Evolutionary conservation across 495 filamentous ascomycete species (phyloP).

Genomic region (Neurospora sublineolata): DNA sequence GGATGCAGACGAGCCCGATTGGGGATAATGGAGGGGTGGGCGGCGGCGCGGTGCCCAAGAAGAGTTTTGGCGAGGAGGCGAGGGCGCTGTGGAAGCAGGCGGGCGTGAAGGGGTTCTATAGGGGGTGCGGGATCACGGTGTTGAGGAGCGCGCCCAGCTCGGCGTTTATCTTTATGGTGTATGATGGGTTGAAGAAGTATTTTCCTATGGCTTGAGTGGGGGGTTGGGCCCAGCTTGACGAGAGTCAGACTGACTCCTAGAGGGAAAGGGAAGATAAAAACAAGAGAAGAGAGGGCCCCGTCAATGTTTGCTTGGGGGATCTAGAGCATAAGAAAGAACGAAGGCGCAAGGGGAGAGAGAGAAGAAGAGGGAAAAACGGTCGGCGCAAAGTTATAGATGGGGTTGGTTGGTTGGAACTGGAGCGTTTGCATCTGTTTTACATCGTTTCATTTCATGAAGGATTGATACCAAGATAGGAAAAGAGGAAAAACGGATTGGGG

Average conservation of each 20-base stretch:
- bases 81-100: conserved; percentile 65
- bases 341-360: background rate
- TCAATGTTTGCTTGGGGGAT: background rate
- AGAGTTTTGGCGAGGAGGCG: conserved; percentile 57
- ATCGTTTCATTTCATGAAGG: background rate
- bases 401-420: background rate
- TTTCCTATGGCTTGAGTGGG: conserved; percentile 30
- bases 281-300: background rate
- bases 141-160: conserved; percentile 78
- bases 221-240: background rate
- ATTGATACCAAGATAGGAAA: background rate
- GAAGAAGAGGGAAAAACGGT: background rate
- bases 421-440: background rate
- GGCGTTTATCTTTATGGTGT: conserved; percentile 94
- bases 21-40: background rate
- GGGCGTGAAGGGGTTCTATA: conserved; percentile 75
- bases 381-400: background rate
- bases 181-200: conserved; percentile 65
- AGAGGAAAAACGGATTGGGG: background rate
- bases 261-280: background rate
- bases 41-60: conserved; percentile 22
- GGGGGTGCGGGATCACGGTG: conserved; percentile 91
- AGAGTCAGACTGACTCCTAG: background rate
- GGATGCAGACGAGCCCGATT: conserved; percentile 85
- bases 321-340: background rate